phyloP scores from a whole-genome alignment of 129 eudicot genomes.

The Saposhnikovia divaricata region DNA sequence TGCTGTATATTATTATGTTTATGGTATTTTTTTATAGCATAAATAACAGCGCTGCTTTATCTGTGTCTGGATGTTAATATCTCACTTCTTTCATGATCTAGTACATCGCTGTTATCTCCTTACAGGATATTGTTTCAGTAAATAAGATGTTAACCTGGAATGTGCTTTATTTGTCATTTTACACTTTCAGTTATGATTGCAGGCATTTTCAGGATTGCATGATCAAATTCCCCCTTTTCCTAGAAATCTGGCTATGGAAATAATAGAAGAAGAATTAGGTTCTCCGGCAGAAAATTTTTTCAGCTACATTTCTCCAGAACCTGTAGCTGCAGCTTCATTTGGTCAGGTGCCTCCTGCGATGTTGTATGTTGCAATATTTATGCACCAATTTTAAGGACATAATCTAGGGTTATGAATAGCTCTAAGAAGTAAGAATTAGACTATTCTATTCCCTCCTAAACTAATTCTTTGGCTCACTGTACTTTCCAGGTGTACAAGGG shows the following conservation, averaged over 20 bases:
- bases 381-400: slow-evolving; percentile 2
- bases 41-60: background rate
- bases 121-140: background rate
- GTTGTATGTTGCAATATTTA: background rate
- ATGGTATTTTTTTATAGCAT: background rate
- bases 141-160: slow-evolving; percentile 9
- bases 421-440: background rate
- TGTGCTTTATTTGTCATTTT: slow-evolving; percentile 14
- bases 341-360: slow-evolving; percentile 63
- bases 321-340: slow-evolving; percentile 97
- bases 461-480: slow-evolving; percentile 9
- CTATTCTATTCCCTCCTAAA: background rate
- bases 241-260: slow-evolving; percentile 68
- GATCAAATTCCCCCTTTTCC: slow-evolving; percentile 97
- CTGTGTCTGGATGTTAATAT: background rate
- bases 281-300: slow-evolving; percentile 56
- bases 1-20: background rate
- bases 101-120: background rate
- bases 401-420: background rate
- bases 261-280: slow-evolving; percentile 89
- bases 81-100: background rate
- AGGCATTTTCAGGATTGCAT: slow-evolving; percentile 93
- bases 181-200: slow-evolving; percentile 21
- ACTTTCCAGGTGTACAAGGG: slow-evolving; percentile 72
- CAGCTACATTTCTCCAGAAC: slow-evolving; percentile 83